phyloP scores from a whole-genome alignment of 148 eudicot species.

The Vaccinium corymbosum region DNA sequence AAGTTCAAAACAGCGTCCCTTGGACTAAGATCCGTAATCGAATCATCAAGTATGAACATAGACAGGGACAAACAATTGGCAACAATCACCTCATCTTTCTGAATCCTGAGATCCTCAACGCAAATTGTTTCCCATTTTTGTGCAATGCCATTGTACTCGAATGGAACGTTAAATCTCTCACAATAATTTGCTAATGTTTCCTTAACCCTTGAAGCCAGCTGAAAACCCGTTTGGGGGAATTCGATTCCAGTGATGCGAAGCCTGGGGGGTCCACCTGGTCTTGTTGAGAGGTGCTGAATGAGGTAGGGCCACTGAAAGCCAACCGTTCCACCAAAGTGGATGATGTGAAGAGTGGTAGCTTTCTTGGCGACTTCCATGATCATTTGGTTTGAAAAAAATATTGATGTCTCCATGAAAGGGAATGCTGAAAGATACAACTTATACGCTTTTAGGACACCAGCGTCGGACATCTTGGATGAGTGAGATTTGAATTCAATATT shows the following conservation, averaged over 20 bases:
- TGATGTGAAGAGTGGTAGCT: constrained; percentile 35
- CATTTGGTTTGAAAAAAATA: constrained; percentile 36
- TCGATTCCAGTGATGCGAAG: constrained; percentile 44
- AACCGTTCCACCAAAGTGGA: constrained; percentile 39
- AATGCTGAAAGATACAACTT: constrained; percentile 39
- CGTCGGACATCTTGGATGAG: constrained; percentile 5
- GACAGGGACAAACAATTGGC: background rate
- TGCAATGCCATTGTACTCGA: constrained; percentile 25
- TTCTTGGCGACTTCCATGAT: constrained; percentile 26
- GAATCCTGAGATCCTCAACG: constrained; percentile 1
- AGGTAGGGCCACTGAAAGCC: constrained; percentile 59
- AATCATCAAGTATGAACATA: background rate
- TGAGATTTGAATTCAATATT: constrained; percentile 1
- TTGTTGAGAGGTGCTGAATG: constrained; percentile 37
- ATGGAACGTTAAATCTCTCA: constrained; percentile 26
- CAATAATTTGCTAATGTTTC: constrained; percentile 44
- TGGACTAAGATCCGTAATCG: background rate
- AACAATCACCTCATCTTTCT: constrained; percentile 7
- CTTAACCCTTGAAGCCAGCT: constrained; percentile 33
- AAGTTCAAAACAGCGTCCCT: constrained; percentile 25
- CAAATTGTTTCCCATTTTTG: constrained; percentile 4
- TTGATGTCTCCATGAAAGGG: constrained; percentile 48
- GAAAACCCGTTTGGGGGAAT: constrained; percentile 35
- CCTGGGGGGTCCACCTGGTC: constrained; percentile 39
- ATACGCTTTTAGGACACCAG: constrained; percentile 37